A percentile compares a stretch with the other conserved stretches of the same genome.
phyloP scores from a whole-genome alignment of 2,329 filamentous ascomycete species.

The Zymoseptoria tritici region DNA sequence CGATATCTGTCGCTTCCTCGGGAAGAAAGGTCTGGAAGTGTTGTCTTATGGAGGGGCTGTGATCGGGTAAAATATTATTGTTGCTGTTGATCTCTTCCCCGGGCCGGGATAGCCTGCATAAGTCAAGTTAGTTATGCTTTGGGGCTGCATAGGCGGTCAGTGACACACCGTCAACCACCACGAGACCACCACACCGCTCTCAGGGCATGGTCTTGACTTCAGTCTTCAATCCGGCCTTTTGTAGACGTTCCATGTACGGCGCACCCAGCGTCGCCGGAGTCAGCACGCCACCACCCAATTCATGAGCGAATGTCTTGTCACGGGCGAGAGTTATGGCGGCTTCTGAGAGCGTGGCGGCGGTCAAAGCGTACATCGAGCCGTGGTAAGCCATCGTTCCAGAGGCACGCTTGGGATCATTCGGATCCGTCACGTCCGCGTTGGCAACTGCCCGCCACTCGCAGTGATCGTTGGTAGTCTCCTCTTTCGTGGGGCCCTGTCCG shows the following conservation, averaged over 20 bases:
- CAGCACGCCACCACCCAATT: slow-evolving; percentile 59
- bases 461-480: slow-evolving; percentile 49
- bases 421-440: slow-evolving; percentile 47
- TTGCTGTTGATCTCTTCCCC: neutral
- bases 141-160: slow-evolving; percentile 6
- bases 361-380: slow-evolving; percentile 61
- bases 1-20: neutral
- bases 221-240: slow-evolving; percentile 55
- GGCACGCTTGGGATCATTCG: slow-evolving; percentile 44
- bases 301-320: slow-evolving; percentile 43
- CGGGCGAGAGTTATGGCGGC: slow-evolving; percentile 59
- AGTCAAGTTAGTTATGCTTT: neutral
- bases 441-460: slow-evolving; percentile 59
- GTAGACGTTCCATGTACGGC: slow-evolving; percentile 56
- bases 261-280: slow-evolving; percentile 67
- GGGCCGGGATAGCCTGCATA: neutral
- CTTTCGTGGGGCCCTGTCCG: slow-evolving; percentile 42
- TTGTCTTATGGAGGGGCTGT: neutral
- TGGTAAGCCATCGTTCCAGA: slow-evolving; percentile 49
- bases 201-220: slow-evolving; percentile 37
- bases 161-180: slow-evolving; percentile 11
- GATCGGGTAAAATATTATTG: neutral
- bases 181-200: neutral
- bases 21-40: neutral
- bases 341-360: slow-evolving; percentile 56